Evolutionary conservation across 306 rosid genomes (phyloP), one percentile per base, ranked within the genome.

Genomic region (Psophocarpus tetragonolobus): DNA sequence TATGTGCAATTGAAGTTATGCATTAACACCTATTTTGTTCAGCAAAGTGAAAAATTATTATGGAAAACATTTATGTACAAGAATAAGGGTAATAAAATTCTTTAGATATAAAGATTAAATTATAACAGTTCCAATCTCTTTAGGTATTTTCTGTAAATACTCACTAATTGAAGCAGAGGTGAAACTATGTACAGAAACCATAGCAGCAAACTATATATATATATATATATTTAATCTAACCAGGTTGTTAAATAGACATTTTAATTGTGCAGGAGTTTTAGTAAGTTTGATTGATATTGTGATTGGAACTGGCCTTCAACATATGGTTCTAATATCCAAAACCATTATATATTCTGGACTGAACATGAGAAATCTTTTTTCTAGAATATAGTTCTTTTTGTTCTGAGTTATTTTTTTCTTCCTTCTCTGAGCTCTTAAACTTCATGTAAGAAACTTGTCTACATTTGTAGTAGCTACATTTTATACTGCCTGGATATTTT

Each of bases 401-500:
- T 13, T 44, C 18, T 29, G 26, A 51, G 24, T 60, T 44, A 56
- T 61, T 48, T 53, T 53, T 47, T 44, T 63, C 27, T 44, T 20
- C 62, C 50, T 54, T 53, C 32, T 60, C 41, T 70, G 42, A 53
- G 67, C 72, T 36, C 44, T 48, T 51, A 32, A 23, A 21, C 32
- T 21, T 35, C 77, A 50, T 81, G 33, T 73, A 35, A 42, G 78
- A 50, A 47, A 63, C 84, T 44, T 68, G 75, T 32, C 27, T 30
- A 42, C 33, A 62, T 64, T 17, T 68, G 11, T 53, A 33, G 53
- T 68, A 48, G 79, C 75, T 72, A 18, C 58, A 45, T 51, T 73
- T 57, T 79, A 33, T 69, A 50, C 42, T 76, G 18, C 36, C 47
- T 69, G 10, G 47, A 61, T 53, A 35, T 48, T 71, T 75, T 9